phyloP scores from a whole-genome alignment of 805 yeast species.

The Pachysolen tannophilus region DNA sequence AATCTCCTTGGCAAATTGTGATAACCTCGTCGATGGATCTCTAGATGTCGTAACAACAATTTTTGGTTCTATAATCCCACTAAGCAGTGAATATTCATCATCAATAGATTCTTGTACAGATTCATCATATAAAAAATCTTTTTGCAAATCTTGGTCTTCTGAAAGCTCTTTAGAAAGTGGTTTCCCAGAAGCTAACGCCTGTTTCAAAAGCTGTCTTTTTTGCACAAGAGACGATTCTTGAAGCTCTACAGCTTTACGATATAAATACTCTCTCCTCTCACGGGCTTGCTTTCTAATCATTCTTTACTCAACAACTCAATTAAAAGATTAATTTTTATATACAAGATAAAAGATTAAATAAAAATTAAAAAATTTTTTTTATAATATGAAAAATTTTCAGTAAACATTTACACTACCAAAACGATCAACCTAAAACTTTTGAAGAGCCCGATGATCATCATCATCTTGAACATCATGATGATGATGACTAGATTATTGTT shows the following conservation, averaged over 20 bases:
- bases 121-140: constrained; percentile 83
- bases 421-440: too few relatives aligned
- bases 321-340: too few relatives aligned
- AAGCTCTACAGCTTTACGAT: constrained; percentile 78
- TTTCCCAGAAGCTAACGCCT: constrained; percentile 87
- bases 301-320: too few relatives aligned
- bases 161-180: constrained; percentile 85
- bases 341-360: too few relatives aligned
- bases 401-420: too few relatives aligned
- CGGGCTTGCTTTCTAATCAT: constrained; percentile 91
- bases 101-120: constrained; percentile 63
- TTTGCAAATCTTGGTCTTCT: constrained; percentile 75
- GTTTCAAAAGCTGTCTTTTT: constrained; percentile 78
- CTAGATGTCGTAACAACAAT: constrained; percentile 90
- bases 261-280: constrained; percentile 90
- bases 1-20: constrained; percentile 91
- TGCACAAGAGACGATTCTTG: constrained; percentile 83
- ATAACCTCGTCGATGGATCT: constrained; percentile 75
- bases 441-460: too few relatives aligned
- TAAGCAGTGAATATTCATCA: constrained; percentile 83
- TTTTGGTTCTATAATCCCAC: constrained; percentile 88
- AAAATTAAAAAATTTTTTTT: background rate
- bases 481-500: constrained; percentile 46
- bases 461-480: too few relatives aligned
- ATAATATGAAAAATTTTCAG: background rate